Conservation (phyloP, 169 alveolate genomes). For the Plasmodium vinckei region DNA sequence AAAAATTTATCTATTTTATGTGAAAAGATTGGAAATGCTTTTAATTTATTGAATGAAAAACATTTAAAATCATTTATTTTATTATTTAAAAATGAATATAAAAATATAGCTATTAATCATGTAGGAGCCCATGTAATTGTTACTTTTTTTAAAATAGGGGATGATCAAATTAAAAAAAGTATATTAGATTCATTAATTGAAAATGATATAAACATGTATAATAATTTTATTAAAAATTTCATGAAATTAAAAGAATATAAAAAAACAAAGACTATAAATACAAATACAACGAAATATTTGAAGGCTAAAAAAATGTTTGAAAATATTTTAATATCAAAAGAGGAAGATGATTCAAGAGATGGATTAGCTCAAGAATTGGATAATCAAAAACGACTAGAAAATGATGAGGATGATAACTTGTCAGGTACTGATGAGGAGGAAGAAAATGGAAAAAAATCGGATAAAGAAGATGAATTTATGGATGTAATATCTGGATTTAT, state of each 20-base stretch:
- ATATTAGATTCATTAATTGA: constrained; percentile 48
- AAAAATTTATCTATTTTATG: constrained; percentile 54
- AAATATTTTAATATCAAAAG: constrained; percentile 30
- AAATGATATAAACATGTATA: constrained; percentile 38
- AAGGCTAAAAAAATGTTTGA: constrained; percentile 73
- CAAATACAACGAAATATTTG: constrained; percentile 40
- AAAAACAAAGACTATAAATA: constrained; percentile 38
- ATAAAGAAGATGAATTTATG: constrained; percentile 38
- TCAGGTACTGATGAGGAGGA: neutral
- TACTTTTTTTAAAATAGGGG: constrained; percentile 56
- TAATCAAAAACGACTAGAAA: neutral
- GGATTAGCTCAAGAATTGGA: neutral
- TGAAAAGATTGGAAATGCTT: constrained; percentile 64
- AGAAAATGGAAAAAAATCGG: neutral
- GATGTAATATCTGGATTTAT: constrained; percentile 56
- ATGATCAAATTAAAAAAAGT: constrained; percentile 40
- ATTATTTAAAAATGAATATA: constrained; percentile 52
- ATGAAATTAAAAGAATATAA: constrained; percentile 70
- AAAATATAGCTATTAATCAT: constrained; percentile 43
- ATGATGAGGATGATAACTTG: neutral
- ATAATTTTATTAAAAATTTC: constrained; percentile 33
- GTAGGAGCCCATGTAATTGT: constrained; percentile 55
- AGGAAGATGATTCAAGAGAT: neutral
- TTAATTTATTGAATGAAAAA: constrained; percentile 64
- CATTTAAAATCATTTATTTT: constrained; percentile 28